These are phyloP conservation scores for Pythium dissotocum DNA, from an alignment of 352 stramenopile species.

Conservation along the genomic window DNA sequence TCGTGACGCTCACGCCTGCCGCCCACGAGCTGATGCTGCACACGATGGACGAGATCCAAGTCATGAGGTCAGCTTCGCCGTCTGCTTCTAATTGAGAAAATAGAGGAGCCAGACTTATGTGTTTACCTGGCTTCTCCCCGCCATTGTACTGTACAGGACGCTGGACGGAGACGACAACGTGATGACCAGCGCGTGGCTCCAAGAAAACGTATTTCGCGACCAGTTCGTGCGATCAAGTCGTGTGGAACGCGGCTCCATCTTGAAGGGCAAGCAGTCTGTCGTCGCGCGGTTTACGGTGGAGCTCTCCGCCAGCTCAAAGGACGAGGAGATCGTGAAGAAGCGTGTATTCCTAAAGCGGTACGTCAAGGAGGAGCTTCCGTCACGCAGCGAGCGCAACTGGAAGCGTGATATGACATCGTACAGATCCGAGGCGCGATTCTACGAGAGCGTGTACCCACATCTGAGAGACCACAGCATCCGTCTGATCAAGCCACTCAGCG, in stretches of 20 bases:
- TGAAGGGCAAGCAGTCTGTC: slow-evolving; percentile 57
- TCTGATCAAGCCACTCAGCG: slow-evolving; percentile 49
- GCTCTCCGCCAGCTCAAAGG: slow-evolving; percentile 12
- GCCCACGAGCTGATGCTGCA: slow-evolving; percentile 40
- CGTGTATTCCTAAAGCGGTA: slow-evolving; percentile 71
- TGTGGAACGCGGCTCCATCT: slow-evolving; percentile 39
- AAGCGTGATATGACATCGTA: slow-evolving; percentile 62
- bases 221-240: slow-evolving; percentile 16
- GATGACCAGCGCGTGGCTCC: slow-evolving; percentile 56
- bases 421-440: slow-evolving; percentile 57
- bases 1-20: slow-evolving; percentile 46
- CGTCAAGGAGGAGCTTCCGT: slow-evolving; percentile 50
- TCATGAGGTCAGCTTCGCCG: slow-evolving; percentile 57
- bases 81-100: slow-evolving; percentile 28
- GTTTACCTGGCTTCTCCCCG: background rate
- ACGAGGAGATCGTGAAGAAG: slow-evolving; percentile 6
- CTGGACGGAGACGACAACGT: slow-evolving; percentile 32
- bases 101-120: slow-evolving; percentile 6
- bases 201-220: slow-evolving; percentile 33
- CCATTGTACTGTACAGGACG: slow-evolving; percentile 32
- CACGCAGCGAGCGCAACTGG: slow-evolving; percentile 47
- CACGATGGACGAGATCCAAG: slow-evolving; percentile 46
- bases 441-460: slow-evolving; percentile 41
- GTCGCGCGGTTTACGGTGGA: slow-evolving; percentile 43
- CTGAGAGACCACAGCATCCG: slow-evolving; percentile 34